Percentiles rank a stretch among this genome's conserved stretches.
phyloP scores from a whole-genome alignment of 2,329 filamentous ascomycete genomes.

The Aspergillus neoniger region DNA sequence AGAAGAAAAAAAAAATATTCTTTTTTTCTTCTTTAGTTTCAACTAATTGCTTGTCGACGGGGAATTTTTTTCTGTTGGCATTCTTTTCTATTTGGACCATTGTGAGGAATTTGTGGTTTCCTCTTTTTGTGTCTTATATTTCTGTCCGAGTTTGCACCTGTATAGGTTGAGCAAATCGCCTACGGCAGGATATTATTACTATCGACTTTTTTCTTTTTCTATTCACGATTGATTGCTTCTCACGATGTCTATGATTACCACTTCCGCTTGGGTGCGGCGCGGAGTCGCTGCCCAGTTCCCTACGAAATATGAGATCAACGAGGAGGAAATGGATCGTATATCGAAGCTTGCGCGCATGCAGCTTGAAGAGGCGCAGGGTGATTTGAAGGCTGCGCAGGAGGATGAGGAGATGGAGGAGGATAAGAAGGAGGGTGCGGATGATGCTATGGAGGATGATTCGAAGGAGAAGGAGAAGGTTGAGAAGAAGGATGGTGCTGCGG shows the following conservation, averaged over 20 bases:
- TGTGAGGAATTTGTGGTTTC: too few species aligned
- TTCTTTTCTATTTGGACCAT: neutral
- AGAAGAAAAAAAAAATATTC: constrained; percentile 9
- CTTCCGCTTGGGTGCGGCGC: constrained; percentile 73
- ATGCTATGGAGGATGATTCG: constrained; percentile 25
- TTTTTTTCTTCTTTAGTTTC: neutral
- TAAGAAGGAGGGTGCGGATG: constrained; percentile 37
- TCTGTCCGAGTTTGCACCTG: neutral
- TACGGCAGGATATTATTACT: too few species aligned
- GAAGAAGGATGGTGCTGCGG: constrained; percentile 23
- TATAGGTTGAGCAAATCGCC: too few species aligned
- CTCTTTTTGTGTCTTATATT: neutral
- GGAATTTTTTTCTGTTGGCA: neutral
- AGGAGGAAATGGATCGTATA: constrained; percentile 74
- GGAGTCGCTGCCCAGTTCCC: constrained; percentile 76
- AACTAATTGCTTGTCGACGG: neutral
- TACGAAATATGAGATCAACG: constrained; percentile 72
- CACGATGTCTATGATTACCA: constrained; percentile 69
- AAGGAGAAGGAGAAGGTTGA: constrained; percentile 30
- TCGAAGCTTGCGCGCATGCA: constrained; percentile 73
- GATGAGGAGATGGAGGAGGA: constrained; percentile 31
- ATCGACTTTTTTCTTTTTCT: constrained; percentile 8
- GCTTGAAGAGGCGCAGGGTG: constrained; percentile 88
- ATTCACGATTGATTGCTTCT: constrained; percentile 1
- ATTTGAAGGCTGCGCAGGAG: constrained; percentile 71